Evolutionary conservation across 192 early-diverging fungal species (phyloP), one percentile per base, ranked within the genome.

Genomic region (Backusella parvicylindrica): DNA sequence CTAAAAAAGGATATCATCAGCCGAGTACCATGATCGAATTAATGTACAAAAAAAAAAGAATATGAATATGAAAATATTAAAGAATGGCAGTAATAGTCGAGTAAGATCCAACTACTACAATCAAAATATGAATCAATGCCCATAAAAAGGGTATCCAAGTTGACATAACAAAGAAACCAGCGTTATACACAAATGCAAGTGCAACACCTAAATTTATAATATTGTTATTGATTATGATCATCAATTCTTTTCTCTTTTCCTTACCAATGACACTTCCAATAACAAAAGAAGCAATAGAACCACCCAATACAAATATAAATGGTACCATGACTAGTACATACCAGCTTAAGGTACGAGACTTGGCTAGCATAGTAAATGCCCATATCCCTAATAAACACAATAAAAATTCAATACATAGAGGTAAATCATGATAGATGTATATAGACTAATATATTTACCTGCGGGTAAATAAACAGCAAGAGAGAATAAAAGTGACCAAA

Each of bases 131-230:
- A 33, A 91, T 86, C 53, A 92, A 71, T 7, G 85, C 89, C 90
- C 91, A 92, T 21, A 91, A 78, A 64, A 90, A 88, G 15, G 91
- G 91, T 30, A 90, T 84, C 91, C 91, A 92, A 9, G 88, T 87
- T n/a, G 90, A 89, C 89, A 92, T 90, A 35, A 82, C 81, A 80
- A 91, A 91, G 28, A 79, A 79, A 6, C 91, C 91, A 23, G 89
- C 81, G 63, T 85, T 86, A 75, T 92, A 92, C 0, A 91, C 79
- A 28, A 83, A 81, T 8, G 84, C 83, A 21, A 92, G 79, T 2
- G 88, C 83, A 21, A 87, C 70, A 8, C 91, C 91, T 92, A 74
- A 16, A 30, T 11, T 13, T n/a, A 37, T 33, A 63, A 26, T 36
- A 1, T 49, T 5, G 66, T 47, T n/a, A 15, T 31, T 30, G 64